Evolutionary conservation across 768 basidiomycete genomes (phyloP).

Genomic region (Kwoniella newhampshirensis): DNA sequence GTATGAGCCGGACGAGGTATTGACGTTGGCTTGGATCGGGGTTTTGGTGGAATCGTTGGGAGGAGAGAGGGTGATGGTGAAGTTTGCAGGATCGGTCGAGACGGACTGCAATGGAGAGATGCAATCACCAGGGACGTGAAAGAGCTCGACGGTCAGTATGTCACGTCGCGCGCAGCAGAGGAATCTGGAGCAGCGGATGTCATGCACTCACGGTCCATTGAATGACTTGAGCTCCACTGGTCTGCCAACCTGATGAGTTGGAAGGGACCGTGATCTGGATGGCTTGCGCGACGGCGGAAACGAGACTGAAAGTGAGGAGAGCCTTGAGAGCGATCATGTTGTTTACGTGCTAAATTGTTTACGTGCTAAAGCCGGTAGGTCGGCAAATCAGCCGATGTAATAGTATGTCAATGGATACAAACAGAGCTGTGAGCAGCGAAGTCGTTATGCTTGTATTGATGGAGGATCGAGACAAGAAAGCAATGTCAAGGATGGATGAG

Average conservation of each 20-base stretch:
- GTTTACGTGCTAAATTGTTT: not conserved
- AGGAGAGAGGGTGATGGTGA: constrained; percentile 35
- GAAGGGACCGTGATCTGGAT: constrained; percentile 33
- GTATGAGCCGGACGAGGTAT: constrained; percentile 26
- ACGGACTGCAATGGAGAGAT: constrained; percentile 28
- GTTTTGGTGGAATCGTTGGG: constrained; percentile 31
- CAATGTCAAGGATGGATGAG: too few relatives aligned
- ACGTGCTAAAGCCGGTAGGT: too few relatives aligned
- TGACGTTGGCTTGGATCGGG: constrained; percentile 24
- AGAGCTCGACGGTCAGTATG: too few relatives aligned
- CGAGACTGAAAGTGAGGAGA: constrained; percentile 16
- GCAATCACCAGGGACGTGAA: not conserved
- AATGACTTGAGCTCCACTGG: constrained; percentile 28
- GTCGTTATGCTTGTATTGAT: too few relatives aligned
- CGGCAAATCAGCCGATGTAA: too few relatives aligned
- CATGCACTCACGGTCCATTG: constrained; percentile 36
- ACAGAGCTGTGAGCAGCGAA: too few relatives aligned
- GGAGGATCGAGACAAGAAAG: too few relatives aligned
- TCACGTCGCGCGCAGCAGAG: not conserved
- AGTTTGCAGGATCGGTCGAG: constrained; percentile 37
- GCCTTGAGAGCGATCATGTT: constrained; percentile 26
- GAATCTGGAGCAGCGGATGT: not conserved
- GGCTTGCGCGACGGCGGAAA: constrained; percentile 23
- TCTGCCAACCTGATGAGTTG: constrained; percentile 37
- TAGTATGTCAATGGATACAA: too few relatives aligned